Evolutionary conservation across 768 basidiomycete species (phyloP), one percentile per base, ranked within the genome.

Genomic region (Agrocybe pediades): DNA sequence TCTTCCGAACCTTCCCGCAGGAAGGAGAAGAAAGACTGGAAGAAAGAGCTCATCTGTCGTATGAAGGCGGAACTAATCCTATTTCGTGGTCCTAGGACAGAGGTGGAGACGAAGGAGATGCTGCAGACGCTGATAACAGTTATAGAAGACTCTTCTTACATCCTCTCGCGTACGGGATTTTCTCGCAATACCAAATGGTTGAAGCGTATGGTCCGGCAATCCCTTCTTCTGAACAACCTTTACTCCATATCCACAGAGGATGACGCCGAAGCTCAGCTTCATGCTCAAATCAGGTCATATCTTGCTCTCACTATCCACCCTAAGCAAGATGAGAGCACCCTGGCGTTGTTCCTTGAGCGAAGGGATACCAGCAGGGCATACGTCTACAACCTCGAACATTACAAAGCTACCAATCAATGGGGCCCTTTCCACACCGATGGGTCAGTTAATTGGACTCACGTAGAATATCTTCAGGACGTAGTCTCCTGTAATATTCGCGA

Each of bases 331-430:
- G 62, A 68, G 24, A 59, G 58, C 46, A 56, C 67, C 39, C 57
- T 56, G 53, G 45, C 57, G 21, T 69, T 62, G 7, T 61, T 77
- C 42, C 64, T 60, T 11, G 53, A 59, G 11, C 68, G 75, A 21
- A 80, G 83, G 21, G 74, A 72, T 42, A 61, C 63, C 26, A 83
- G 84, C 57, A 73, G 89, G 33, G 77, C 75, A 53, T 81, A 72
- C 58, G 83, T 86, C 3, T 90, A 90, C 68, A 78, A 87, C 64
- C 74, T 89, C 41, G 75, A 78, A 9, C 82, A 85, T 59, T 90
- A 89, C 62, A 64, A 61, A 27, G 57, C 58, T 21, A 68, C 70
- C 20, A 84, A 75, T 53, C 65, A 71, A 17, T 89, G 82, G 79
- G 89, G 87, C 1, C 88, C 88, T 5, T 86, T 81, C 58, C 54